These are phyloP conservation scores for Dentipellis fragilis DNA, from an alignment of 768 basidiomycete species.

Conservation along the genomic window DNA sequence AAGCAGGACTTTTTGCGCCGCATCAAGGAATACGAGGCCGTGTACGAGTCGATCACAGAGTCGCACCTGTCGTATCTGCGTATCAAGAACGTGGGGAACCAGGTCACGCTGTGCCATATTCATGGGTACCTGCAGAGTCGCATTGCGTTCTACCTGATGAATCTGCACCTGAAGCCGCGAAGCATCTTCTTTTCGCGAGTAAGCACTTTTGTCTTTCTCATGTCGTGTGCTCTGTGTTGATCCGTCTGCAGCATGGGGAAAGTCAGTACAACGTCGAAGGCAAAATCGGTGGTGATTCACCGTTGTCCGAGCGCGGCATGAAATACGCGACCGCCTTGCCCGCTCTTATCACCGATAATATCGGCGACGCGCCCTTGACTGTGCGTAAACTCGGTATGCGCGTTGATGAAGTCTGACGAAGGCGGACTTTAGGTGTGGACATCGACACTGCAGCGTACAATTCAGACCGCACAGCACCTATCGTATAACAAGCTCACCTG, in stretches of 20 bases:
- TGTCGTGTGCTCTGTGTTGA: conserved; percentile 1
- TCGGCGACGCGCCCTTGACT: conserved; percentile 81
- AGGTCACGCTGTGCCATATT: conserved; percentile 79
- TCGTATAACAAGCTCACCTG: conserved; percentile 91
- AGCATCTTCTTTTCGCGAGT: conserved; percentile 96
- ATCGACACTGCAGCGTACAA: conserved; percentile 89
- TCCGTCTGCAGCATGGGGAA: conserved; percentile 77
- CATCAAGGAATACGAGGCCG: conserved; percentile 87
- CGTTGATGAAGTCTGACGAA: neutral
- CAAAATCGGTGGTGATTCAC: conserved; percentile 95
- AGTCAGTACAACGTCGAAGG: conserved; percentile 95
- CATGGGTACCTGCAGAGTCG: conserved; percentile 94
- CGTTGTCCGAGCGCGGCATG: conserved; percentile 74
- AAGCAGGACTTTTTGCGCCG: conserved; percentile 84
- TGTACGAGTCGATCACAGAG: conserved; percentile 93
- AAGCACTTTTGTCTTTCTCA: conserved; percentile 19
- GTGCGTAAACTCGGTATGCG: conserved; percentile 29
- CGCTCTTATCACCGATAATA: conserved; percentile 77
- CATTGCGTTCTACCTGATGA: conserved; percentile 98
- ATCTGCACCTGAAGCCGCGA: conserved; percentile 91
- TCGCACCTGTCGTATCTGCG: conserved; percentile 82
- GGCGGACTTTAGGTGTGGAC: conserved; percentile 76
- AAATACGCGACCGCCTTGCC: conserved; percentile 83
- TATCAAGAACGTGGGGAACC: conserved; percentile 88
- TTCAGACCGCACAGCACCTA: conserved; percentile 77